Percentiles rank a stretch among this genome's conserved stretches.
Conservation (phyloP, 441 rosid genomes). For the Jatropha multifida region DNA sequence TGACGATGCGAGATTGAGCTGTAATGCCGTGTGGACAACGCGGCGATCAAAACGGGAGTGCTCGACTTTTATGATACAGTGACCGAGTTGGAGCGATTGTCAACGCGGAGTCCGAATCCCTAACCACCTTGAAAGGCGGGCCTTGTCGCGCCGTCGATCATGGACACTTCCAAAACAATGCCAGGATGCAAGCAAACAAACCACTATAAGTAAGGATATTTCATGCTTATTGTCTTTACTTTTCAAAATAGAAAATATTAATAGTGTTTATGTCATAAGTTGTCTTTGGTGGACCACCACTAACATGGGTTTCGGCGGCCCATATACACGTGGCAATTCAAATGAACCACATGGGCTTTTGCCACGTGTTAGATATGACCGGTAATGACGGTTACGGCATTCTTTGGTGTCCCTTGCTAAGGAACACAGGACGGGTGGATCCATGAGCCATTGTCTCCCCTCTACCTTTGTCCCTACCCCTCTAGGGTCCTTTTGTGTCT, state of each 20-base stretch:
- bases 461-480: background rate
- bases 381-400: conserved; percentile 38
- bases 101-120: conserved; percentile 31
- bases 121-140: conserved; percentile 20
- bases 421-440: conserved; percentile 24
- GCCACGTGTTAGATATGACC: conserved; percentile 33
- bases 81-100: conserved; percentile 24
- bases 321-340: conserved; percentile 24
- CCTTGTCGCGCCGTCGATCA: conserved; percentile 35
- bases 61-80: conserved; percentile 37
- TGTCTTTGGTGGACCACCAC: conserved; percentile 7
- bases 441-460: conserved; percentile 36
- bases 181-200: background rate
- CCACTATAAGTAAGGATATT: background rate
- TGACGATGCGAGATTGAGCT: conserved; percentile 22
- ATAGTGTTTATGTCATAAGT: no score
- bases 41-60: conserved; percentile 31
- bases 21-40: conserved; percentile 48
- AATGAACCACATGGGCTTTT: conserved; percentile 30
- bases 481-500: conserved; percentile 16
- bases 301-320: conserved; percentile 18
- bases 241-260: background rate
- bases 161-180: no score
- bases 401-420: conserved; percentile 29
- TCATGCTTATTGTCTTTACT: background rate